A percentile compares a stretch with the other conserved stretches of the same genome.
phyloP scores from a whole-genome alignment of 1,284 basidiomycete species.

The Austroboletus novae-zelandiae region DNA sequence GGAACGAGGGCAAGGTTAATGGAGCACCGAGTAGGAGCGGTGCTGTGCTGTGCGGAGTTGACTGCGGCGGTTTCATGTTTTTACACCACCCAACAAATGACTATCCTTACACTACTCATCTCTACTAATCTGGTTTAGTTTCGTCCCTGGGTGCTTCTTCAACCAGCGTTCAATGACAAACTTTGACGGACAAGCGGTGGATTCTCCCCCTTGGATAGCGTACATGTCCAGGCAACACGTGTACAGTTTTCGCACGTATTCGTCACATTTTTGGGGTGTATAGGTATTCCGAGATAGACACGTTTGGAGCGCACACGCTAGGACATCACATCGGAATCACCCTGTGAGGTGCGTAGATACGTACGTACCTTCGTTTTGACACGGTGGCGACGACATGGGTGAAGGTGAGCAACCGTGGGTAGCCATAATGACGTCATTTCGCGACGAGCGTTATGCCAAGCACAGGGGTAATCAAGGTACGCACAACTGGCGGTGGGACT shows the following conservation, averaged over 20 bases:
- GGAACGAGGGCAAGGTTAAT: too few species aligned
- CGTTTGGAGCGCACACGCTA: slow-evolving; percentile 61
- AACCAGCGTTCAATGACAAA: slow-evolving; percentile 58
- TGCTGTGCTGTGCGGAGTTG: too few species aligned
- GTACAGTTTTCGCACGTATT: slow-evolving; percentile 40
- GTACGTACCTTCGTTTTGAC: slow-evolving; percentile 34
- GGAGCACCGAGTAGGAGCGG: too few species aligned
- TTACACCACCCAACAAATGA: too few species aligned
- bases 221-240: slow-evolving; percentile 45
- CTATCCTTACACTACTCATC: too few species aligned
- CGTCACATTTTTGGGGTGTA: slow-evolving; percentile 57
- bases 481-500: too few species aligned
- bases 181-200: slow-evolving; percentile 62
- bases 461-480: too few species aligned
- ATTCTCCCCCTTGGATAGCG: slow-evolving; percentile 37
- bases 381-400: neutral
- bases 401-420: too few species aligned
- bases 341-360: neutral
- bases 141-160: slow-evolving; percentile 27
- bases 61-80: too few species aligned
- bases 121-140: too few species aligned
- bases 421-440: neutral
- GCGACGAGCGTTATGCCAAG: neutral
- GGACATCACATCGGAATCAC: neutral
- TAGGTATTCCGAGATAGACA: slow-evolving; percentile 68